A percentile compares a stretch with the other conserved stretches of the same genome.
Conservation (phyloP, 1,139 yeast species). For the Lodderomyces elongisporus region DNA sequence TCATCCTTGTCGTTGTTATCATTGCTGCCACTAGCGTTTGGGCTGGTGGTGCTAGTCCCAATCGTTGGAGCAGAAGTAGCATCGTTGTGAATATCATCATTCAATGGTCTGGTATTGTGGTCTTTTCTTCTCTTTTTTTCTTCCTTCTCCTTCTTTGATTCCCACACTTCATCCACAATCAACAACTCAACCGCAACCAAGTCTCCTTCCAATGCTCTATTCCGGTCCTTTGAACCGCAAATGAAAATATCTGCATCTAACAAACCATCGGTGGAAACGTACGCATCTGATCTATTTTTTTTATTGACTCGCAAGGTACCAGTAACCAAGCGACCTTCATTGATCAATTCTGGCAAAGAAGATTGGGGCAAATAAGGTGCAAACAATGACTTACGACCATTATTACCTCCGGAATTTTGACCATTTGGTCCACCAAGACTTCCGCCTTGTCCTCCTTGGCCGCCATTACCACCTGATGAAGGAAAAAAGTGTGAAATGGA, state of each 20-base stretch:
- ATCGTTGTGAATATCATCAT: conserved; percentile 66
- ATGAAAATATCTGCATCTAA: conserved; percentile 95
- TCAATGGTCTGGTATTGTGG: conserved; percentile 36
- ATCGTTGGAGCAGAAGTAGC: conserved; percentile 49
- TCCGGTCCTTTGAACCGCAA: conserved; percentile 98
- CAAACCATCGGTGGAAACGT: conserved; percentile 92
- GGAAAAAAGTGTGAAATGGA: conserved; percentile 46
- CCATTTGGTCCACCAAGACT: conserved; percentile 17
- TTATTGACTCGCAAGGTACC: conserved; percentile 92
- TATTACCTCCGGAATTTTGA: conserved; percentile 18
- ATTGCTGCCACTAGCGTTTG: conserved; percentile 13
- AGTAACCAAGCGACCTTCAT: conserved; percentile 87
- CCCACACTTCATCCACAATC: conserved; percentile 97
- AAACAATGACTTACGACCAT: conserved; percentile 76
- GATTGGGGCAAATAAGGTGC: conserved; percentile 96
- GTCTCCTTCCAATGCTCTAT: conserved; percentile 95
- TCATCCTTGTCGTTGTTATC: conserved; percentile 16
- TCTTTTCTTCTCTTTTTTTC: conserved; percentile 95
- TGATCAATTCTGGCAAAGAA: conserved; percentile 80
- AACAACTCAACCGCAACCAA: conserved; percentile 90
- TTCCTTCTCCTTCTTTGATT: conserved; percentile 90
- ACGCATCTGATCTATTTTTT: conserved; percentile 94
- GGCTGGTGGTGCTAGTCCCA: conserved; percentile 14
- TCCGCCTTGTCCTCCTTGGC: conserved; percentile 4
- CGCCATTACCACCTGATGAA: conserved; percentile 8